Evolutionary conservation across 2,329 filamentous ascomycete species (phyloP).

Genomic region (Aspergillus sclerotialis): DNA sequence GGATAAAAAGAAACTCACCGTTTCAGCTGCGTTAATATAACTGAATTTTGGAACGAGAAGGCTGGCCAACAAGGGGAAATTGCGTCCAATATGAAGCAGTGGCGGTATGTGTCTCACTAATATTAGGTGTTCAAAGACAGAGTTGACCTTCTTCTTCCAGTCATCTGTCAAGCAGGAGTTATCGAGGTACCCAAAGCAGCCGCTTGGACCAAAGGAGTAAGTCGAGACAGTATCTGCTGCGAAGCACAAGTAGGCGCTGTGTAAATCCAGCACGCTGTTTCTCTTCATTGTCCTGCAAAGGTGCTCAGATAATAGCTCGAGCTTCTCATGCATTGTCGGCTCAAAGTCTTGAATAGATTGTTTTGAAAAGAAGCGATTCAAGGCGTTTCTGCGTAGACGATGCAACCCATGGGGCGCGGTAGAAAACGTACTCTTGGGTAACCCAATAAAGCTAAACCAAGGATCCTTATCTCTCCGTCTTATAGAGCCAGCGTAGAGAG

Average conservation of each 20-base stretch:
- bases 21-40: conserved; percentile 3
- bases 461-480: conserved; percentile 15
- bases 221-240: conserved; percentile 8
- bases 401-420: conserved; percentile 37
- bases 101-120: conserved; percentile 5
- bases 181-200: conserved; percentile 4
- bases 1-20: no score
- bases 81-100: neutral
- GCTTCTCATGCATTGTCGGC: no score
- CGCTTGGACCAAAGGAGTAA: conserved; percentile 6
- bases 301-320: no score
- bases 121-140: conserved; percentile 4
- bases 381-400: conserved; percentile 32
- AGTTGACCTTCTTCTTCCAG: conserved; percentile 9
- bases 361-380: conserved; percentile 41
- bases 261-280: conserved; percentile 5
- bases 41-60: conserved; percentile 1
- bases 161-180: neutral
- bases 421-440: conserved; percentile 14
- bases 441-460: conserved; percentile 18
- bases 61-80: conserved; percentile 1
- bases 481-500: conserved; percentile 19
- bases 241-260: conserved; percentile 7
- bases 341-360: conserved; percentile 30
- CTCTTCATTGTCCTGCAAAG: conserved; percentile 1